Evolutionary conservation across 2,329 filamentous ascomycete genomes (phyloP), one percentile per base, ranked within the genome.

Genomic region (Microdochium paspali): DNA sequence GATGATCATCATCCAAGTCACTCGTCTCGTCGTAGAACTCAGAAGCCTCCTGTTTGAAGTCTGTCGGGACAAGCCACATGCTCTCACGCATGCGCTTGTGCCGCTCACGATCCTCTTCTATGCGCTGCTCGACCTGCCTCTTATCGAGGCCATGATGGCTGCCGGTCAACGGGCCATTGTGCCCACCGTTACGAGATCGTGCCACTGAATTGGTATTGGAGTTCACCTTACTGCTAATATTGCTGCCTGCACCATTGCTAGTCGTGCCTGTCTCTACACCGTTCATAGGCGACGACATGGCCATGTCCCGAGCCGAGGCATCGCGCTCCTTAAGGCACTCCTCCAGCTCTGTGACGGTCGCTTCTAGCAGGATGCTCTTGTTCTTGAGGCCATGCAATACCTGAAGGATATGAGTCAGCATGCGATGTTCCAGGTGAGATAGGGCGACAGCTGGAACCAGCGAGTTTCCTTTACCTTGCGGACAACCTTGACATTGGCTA

Each of bases 61-160:
- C 76, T 9, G 77, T 74, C 25, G 80, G 80, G 2, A 95, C 82
- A 1, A 90, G 88, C 93, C 94, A 98, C 52, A 95, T 94, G 57
- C 84, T 90, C 68, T 98, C 93, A 21, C 93, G 73, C 58, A 91
- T 72, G 40, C 91, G 74, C 73, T 98, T 98, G 66, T 98, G 94
- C 40, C 93, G 74, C 65, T 98, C 93, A 3, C 93, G 76, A 65
- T 98, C 93, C 67, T 98, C 94, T 58, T 98, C 94, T 53, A 98
- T 95, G 35, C 93, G 77, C 70, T 97, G 90, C 68, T 97, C 90
- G 46, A 96, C 87, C 67, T 95, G 87, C 48, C 85, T 79, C 67
- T 91, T 93, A 59, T 96, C 88, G 46, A 93, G 64, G 15, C 69
- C 64, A 24, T 68, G 65, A 20, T 40, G 35, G 35, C 35, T 40